A percentile compares a stretch with the other conserved stretches of the same genome.
These are phyloP conservation scores for Cercospora sojina DNA, from an alignment of 2,329 filamentous ascomycete species.

Conservation along the genomic window DNA sequence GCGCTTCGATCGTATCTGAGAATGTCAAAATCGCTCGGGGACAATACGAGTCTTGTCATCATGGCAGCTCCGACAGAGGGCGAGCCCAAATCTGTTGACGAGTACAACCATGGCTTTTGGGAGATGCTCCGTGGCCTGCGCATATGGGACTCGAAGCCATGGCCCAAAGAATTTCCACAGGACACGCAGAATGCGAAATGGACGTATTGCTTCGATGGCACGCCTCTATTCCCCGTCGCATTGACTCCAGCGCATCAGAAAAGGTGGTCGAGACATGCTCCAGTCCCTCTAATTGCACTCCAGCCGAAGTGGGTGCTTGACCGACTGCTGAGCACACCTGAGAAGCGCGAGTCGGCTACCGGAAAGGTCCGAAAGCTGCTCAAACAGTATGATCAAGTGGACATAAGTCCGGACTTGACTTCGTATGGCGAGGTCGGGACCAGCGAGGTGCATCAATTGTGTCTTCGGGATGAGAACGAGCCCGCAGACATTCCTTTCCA, in stretches of 20 bases:
- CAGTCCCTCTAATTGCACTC: slow-evolving; percentile 23
- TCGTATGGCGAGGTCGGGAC: slow-evolving; percentile 22
- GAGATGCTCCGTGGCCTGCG: slow-evolving; percentile 26
- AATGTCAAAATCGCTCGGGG: slow-evolving; percentile 21
- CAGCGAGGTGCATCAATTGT: slow-evolving; percentile 24
- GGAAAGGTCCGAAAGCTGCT: slow-evolving; percentile 25
- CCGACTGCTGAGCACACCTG: slow-evolving; percentile 22
- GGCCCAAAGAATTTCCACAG: slow-evolving; percentile 24
- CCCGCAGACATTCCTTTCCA: slow-evolving; percentile 23
- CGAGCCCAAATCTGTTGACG: slow-evolving; percentile 19
- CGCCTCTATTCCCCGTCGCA: slow-evolving; percentile 24
- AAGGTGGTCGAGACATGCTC: slow-evolving; percentile 25
- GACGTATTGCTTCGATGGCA: slow-evolving; percentile 26
- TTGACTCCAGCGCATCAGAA: slow-evolving; percentile 26
- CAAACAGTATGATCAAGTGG: slow-evolving; percentile 24
- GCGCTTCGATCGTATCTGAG: slow-evolving; percentile 21
- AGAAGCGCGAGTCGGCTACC: slow-evolving; percentile 24
- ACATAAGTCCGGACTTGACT: slow-evolving; percentile 24
- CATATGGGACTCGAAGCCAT: slow-evolving; percentile 25
- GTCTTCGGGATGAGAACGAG: slow-evolving; percentile 23
- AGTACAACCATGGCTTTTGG: slow-evolving; percentile 26
- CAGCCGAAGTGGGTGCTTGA: slow-evolving; percentile 28
- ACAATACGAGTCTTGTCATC: slow-evolving; percentile 26
- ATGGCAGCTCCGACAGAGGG: slow-evolving; percentile 27
- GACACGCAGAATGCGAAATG: slow-evolving; percentile 23